Conservation (phyloP, 139 green algal genomes). For the Coelastrella sp. region DNA sequence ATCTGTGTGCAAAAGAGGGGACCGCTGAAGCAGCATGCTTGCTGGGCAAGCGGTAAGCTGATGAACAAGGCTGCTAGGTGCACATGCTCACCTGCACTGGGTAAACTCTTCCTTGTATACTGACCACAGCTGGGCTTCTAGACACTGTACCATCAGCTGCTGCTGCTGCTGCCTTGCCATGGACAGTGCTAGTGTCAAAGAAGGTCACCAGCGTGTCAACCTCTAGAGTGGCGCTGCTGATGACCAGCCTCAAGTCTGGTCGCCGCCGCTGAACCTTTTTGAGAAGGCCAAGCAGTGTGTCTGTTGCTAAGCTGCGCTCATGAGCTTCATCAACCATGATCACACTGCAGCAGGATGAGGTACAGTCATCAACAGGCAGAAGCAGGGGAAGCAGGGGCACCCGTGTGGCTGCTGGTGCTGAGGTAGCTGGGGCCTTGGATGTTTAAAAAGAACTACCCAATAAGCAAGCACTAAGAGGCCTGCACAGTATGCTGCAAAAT, state of each 20-base stretch:
- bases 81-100: constrained; percentile 73
- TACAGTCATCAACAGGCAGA: neutral
- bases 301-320: constrained; percentile 88
- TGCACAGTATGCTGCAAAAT: too few species aligned
- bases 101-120: constrained; percentile 80
- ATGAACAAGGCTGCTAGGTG: neutral
- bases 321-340: constrained; percentile 96
- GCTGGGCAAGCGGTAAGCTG: neutral
- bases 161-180: constrained; percentile 11
- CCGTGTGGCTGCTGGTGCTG: neutral
- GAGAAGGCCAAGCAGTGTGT: constrained; percentile 92
- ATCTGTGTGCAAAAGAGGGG: neutral
- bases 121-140: constrained; percentile 68
- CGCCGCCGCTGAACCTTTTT: constrained; percentile 87
- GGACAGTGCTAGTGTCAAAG: constrained; percentile 68
- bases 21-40: neutral
- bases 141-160: constrained; percentile 15
- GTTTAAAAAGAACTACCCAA: too few species aligned
- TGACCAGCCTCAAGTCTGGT: constrained; percentile 89
- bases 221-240: constrained; percentile 90
- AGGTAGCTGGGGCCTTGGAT: too few species aligned
- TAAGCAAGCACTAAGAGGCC: too few species aligned
- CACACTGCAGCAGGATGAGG: constrained; percentile 68
- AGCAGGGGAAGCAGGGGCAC: neutral
- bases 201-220: constrained; percentile 68